Evolutionary conservation across 139 green algal genomes (phyloP).

Genomic region (Edaphochlamys debaryana): DNA sequence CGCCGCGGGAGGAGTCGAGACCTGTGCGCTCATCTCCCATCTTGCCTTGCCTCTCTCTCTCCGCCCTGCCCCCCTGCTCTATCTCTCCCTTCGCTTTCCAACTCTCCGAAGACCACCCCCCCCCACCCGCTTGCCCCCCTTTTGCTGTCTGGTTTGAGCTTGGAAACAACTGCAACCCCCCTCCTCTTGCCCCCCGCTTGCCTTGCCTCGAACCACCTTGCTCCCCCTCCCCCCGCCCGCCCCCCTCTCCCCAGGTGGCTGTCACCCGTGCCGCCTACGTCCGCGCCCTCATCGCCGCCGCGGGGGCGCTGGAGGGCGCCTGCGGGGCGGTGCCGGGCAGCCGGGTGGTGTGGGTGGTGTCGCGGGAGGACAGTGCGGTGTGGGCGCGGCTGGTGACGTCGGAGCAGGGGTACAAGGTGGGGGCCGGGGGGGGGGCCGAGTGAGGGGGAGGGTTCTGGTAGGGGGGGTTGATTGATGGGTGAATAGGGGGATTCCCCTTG

Average conservation of each 20-base stretch:
- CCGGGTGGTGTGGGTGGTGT: background rate
- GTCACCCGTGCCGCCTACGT: background rate
- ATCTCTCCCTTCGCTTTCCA: no score
- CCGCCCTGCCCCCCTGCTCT: no score
- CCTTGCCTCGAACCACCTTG: background rate
- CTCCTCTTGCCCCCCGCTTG: no score
- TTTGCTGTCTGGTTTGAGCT: no score
- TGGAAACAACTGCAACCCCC: no score
- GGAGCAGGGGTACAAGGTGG: background rate
- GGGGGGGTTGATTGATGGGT: background rate
- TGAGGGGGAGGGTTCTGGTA: background rate
- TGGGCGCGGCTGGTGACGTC: background rate
- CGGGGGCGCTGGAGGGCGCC: background rate
- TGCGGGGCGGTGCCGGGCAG: background rate
- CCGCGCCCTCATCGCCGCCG: background rate
- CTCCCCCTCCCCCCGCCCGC: background rate
- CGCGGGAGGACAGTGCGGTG: constrained; percentile 22
- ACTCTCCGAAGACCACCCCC: background rate
- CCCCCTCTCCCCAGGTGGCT: background rate
- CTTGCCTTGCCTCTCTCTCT: no score
- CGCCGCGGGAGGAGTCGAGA: no score
- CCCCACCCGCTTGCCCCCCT: no score
- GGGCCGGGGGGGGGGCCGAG: background rate
- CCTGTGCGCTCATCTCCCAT: no score
- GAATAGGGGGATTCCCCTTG: background rate